Percentiles rank a stretch among this genome's conserved stretches.
Evolutionary conservation across 768 basidiomycete species (phyloP).

Genomic region (Asterophora parasitica): DNA sequence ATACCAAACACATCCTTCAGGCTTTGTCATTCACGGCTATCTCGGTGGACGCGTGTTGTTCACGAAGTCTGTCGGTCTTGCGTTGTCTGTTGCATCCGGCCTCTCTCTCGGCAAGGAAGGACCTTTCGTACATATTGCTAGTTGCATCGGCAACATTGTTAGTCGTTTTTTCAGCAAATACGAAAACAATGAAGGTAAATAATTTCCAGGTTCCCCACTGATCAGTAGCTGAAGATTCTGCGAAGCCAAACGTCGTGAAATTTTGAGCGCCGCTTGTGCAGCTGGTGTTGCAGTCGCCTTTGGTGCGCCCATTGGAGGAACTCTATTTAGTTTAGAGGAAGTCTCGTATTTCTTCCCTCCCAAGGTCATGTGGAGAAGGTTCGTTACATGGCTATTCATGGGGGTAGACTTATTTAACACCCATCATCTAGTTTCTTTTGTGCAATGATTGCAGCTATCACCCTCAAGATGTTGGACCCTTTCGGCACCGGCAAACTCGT

Average conservation of each 20-base stretch:
- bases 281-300: constrained; percentile 98
- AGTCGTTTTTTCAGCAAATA: constrained; percentile 85
- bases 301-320: constrained; percentile 94
- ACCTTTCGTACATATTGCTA: constrained; percentile 86
- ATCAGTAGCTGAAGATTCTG: neutral
- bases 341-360: constrained; percentile 97
- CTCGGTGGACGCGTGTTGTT: constrained; percentile 86
- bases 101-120: constrained; percentile 74
- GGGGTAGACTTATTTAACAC: constrained; percentile 22
- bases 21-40: constrained; percentile 97
- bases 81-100: constrained; percentile 89
- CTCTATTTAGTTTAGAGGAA: constrained; percentile 90
- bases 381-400: constrained; percentile 15
- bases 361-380: constrained; percentile 97
- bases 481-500: constrained; percentile 95
- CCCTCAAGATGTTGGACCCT: constrained; percentile 87
- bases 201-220: neutral
- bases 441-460: constrained; percentile 95
- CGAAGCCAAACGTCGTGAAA: constrained; percentile 86
- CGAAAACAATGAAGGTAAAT: constrained; percentile 87
- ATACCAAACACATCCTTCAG: constrained; percentile 28
- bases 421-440: constrained; percentile 81
- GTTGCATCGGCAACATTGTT: constrained; percentile 90
- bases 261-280: constrained; percentile 92
- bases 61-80: constrained; percentile 85